Evolutionary conservation across 352 stramenopile species (phyloP).

Genomic region (Blastocystis hominis): DNA sequence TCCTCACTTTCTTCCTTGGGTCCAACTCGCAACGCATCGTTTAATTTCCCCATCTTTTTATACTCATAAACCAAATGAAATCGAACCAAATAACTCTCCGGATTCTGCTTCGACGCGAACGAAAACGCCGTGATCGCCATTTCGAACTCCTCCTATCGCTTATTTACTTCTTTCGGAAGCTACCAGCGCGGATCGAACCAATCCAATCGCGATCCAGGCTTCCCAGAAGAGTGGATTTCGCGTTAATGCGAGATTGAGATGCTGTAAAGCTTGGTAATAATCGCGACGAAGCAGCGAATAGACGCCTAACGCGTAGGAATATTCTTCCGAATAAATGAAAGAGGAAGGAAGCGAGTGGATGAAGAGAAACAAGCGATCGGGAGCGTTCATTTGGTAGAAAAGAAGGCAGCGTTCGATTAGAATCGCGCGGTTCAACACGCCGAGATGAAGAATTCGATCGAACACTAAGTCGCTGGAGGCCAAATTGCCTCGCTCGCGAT

Average conservation of each 20-base stretch:
- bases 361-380: neutral
- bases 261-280: constrained; percentile 7
- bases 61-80: constrained; percentile 1
- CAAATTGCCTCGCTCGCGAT: neutral
- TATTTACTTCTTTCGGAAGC: neutral
- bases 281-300: neutral
- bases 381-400: neutral
- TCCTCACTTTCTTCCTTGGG: neutral
- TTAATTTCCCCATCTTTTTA: neutral
- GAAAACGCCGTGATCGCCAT: constrained; percentile 23
- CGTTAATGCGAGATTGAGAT: neutral
- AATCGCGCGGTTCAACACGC: neutral
- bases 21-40: neutral
- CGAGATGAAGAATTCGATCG: neutral
- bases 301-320: neutral
- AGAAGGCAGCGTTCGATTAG: neutral
- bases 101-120: neutral
- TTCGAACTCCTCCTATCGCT: neutral
- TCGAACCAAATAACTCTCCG: neutral
- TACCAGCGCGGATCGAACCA: neutral
- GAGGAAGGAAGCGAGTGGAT: neutral
- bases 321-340: neutral
- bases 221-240: neutral
- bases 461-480: neutral
- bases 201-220: neutral